These are phyloP conservation scores for Dentipellis fragilis DNA, from an alignment of 768 basidiomycete genomes.

Conservation along the genomic window DNA sequence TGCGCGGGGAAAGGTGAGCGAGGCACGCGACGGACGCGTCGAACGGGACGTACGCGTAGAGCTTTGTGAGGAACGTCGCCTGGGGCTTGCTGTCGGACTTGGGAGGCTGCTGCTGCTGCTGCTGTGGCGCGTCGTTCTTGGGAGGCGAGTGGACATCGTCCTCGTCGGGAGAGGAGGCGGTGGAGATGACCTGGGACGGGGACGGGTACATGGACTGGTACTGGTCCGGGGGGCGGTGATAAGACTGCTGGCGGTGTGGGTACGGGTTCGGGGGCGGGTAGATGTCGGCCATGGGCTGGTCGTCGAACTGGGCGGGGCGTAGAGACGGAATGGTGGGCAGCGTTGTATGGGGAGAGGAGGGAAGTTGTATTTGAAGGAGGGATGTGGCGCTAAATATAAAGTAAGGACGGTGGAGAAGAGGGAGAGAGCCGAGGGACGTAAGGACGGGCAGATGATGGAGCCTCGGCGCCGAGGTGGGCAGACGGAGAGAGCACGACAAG, in stretches of 20 bases:
- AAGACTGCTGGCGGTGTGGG: constrained; percentile 5
- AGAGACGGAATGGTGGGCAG: constrained; percentile 26
- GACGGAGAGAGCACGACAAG: constrained; percentile 14
- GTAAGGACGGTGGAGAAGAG: constrained; percentile 29
- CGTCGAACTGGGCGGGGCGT: constrained; percentile 30
- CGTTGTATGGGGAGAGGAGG: background rate
- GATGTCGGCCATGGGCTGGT: constrained; percentile 20
- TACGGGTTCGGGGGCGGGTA: constrained; percentile 11
- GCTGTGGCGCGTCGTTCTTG: constrained; percentile 8
- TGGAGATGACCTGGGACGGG: background rate
- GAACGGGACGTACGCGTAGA: constrained; percentile 69
- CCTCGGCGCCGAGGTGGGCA: constrained; percentile 32
- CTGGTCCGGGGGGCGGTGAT: constrained; percentile 7
- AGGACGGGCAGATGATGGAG: constrained; percentile 6
- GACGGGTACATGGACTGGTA: constrained; percentile 10
- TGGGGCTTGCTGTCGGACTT: constrained; percentile 16
- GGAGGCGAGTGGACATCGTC: constrained; percentile 10
- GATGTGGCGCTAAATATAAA: background rate
- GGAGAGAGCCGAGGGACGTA: constrained; percentile 11
- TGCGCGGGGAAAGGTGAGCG: constrained; percentile 20
- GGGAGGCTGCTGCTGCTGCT: constrained; percentile 3
- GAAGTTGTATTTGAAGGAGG: background rate
- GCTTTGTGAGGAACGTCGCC: constrained; percentile 86
- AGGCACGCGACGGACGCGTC: background rate
- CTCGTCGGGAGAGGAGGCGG: constrained; percentile 13